Base-by-base conservation (phyloP, 768 basidiomycete genomes). In the Leucocoprinus birnbaumii region DNA sequence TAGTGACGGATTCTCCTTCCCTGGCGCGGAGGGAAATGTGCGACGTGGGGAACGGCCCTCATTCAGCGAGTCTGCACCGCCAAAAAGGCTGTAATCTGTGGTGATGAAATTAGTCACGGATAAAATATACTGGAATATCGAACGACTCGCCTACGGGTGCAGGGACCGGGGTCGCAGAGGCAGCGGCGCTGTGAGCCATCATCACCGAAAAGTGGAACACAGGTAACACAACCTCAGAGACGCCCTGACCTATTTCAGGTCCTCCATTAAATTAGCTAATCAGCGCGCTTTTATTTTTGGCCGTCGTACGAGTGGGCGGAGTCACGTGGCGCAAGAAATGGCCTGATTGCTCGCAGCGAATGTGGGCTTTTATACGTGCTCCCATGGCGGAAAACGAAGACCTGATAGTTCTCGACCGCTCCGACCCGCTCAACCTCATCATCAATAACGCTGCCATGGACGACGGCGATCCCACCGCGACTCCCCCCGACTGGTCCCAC, bases 1-100 rank as follows among this genome's bases (percentile, higher is more conserved):
- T 2, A 42, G 18, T n/a, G 26, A 3, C 4, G 16, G 9, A 38
- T 38, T n/a, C 8, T 22, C 27, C 26, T 19, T 35, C n/a, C 27
- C 14, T 19, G 27, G 9, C 19, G 37, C 25, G 3, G 37, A 22
- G 3, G 54, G 54, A 14, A 55, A 49, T 16, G 54, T 55, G 19
- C 54, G 47, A 8, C 54, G 47, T 21, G 56, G 34, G 38, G 59
- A 56, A 22, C 72, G 71, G 53, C 76, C 84, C 54, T 87, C 85
- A 6, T 73, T 60, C 35, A 89, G 71, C 1, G 87, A 84, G 61
- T 95, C 92, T 9, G 92, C 92, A 5, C 92, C 92, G 45, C 92
- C 92, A 58, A 80, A 90, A 50, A 86, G 78, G 61, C 89, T 91
- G 68, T 82, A 92, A 66, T 92, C 89, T 89, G 38, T 21, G 16